phyloP scores from a whole-genome alignment of 2,329 filamentous ascomycete genomes.

The Diaporthe sp. region DNA sequence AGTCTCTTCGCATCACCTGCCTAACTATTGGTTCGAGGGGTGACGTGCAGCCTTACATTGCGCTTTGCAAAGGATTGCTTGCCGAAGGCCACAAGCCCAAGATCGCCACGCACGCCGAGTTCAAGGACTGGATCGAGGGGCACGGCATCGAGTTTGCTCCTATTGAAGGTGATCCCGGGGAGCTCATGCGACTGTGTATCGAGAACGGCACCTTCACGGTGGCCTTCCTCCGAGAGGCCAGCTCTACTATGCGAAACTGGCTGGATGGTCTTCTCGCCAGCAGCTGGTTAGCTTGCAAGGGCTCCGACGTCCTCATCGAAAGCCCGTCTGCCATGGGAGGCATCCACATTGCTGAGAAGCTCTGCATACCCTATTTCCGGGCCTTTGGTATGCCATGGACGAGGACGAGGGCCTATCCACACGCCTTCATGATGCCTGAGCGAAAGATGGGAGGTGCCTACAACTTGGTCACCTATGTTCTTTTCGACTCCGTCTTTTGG shows the following conservation, averaged over 20 bases:
- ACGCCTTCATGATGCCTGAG: slow-evolving; percentile 94
- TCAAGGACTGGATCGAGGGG: slow-evolving; percentile 88
- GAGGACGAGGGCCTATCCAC: slow-evolving; percentile 92
- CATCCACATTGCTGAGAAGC: slow-evolving; percentile 95
- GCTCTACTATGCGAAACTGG: slow-evolving; percentile 91
- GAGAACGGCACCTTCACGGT: slow-evolving; percentile 98
- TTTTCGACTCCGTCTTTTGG: slow-evolving; percentile 99
- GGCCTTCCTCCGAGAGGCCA: slow-evolving; percentile 90
- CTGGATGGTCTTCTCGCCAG: slow-evolving; percentile 88
- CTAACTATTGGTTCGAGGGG: slow-evolving; percentile 95
- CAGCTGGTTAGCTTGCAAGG: slow-evolving; percentile 86
- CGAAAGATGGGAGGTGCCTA: slow-evolving; percentile 95
- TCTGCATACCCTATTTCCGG: slow-evolving; percentile 94
- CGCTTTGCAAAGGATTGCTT: slow-evolving; percentile 89
- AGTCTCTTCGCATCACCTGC: slow-evolving; percentile 87
- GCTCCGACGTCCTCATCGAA: slow-evolving; percentile 91
- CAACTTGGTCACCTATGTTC: slow-evolving; percentile 94
- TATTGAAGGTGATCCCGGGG: slow-evolving; percentile 90
- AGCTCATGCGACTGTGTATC: slow-evolving; percentile 96
- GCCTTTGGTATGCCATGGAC: slow-evolving; percentile 99
- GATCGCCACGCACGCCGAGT: slow-evolving; percentile 94
- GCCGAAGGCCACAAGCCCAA: slow-evolving; percentile 88
- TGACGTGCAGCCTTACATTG: slow-evolving; percentile 98
- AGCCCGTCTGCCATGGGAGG: slow-evolving; percentile 97
- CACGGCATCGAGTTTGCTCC: slow-evolving; percentile 94